A percentile compares a stretch with the other conserved stretches of the same genome.
Evolutionary conservation across 306 rosid genomes (phyloP).

Genomic region (Ormosia semicastrata): DNA sequence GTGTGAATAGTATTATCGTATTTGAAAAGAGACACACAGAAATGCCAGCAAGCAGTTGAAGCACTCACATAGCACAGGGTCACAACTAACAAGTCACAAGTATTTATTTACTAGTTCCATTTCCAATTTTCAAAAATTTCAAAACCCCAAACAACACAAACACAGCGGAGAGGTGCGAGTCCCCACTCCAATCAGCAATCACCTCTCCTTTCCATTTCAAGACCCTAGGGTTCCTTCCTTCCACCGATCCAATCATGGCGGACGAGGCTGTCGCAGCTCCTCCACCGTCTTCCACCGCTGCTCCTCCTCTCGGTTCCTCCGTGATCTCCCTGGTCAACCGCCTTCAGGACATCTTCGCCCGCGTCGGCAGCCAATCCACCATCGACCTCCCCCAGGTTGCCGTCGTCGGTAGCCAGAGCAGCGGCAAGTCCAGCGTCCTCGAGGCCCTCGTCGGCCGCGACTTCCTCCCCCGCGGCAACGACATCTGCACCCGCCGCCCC

Average conservation of each 20-base stretch:
- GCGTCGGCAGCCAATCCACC: constrained; percentile 86
- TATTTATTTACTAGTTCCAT: no score
- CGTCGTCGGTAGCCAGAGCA: constrained; percentile 97
- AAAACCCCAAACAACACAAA: no score
- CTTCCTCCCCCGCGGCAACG: constrained; percentile 90
- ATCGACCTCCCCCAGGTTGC: constrained; percentile 98
- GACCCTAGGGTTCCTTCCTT: constrained; percentile 29
- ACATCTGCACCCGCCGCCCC: constrained; percentile 90
- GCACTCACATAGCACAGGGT: no score
- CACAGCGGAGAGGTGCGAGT: no score
- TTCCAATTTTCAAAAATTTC: no score
- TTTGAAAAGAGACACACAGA: no score
- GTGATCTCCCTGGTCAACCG: constrained; percentile 91
- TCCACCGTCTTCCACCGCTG: constrained; percentile 31
- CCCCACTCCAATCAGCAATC: not conserved
- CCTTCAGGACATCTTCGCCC: constrained; percentile 93
- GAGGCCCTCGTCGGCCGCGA: constrained; percentile 97
- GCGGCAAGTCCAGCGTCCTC: constrained; percentile 99
- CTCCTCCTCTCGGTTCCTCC: constrained; percentile 72
- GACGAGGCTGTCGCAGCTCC: constrained; percentile 54
- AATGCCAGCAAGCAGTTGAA: no score
- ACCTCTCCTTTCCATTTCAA: no score
- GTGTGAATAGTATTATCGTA: no score
- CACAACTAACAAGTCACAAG: no score
- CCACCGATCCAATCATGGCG: constrained; percentile 61